A percentile compares a stretch with the other conserved stretches of the same genome.
Evolutionary conservation across 2,329 filamentous ascomycete species (phyloP).

Genomic region (Pseudonectria buxi): DNA sequence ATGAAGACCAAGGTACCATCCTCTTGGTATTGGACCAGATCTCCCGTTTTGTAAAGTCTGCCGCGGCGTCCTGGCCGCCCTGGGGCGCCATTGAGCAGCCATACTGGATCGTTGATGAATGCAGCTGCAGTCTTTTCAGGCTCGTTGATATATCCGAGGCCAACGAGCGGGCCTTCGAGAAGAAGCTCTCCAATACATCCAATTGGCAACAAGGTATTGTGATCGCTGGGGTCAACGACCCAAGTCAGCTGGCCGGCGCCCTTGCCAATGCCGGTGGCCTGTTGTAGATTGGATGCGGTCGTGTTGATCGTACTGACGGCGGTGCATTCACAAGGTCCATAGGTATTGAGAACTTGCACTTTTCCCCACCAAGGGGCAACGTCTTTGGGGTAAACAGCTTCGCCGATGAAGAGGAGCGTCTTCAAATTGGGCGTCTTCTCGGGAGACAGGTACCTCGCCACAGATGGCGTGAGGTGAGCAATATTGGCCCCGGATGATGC

Average conservation of each 20-base stretch:
- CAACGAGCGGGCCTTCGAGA: slow-evolving; percentile 38
- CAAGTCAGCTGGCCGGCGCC: slow-evolving; percentile 12
- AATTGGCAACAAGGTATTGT: slow-evolving; percentile 21
- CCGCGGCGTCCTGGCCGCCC: neutral
- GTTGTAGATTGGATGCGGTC: neutral
- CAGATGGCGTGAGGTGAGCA: slow-evolving; percentile 7
- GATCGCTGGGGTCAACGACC: slow-evolving; percentile 25
- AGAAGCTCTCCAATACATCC: slow-evolving; percentile 31
- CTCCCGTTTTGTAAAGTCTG: slow-evolving; percentile 41
- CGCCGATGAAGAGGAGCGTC: slow-evolving; percentile 9
- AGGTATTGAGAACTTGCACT: slow-evolving; percentile 7
- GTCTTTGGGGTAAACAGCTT: slow-evolving; percentile 5
- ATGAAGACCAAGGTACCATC: slow-evolving; percentile 38
- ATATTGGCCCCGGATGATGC: slow-evolving; percentile 1
- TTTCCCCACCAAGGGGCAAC: slow-evolving; percentile 4
- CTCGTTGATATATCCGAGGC: slow-evolving; percentile 42
- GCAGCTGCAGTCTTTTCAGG: slow-evolving; percentile 35
- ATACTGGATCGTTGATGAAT: slow-evolving; percentile 35
- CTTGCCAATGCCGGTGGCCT: slow-evolving; percentile 4
- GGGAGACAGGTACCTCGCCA: slow-evolving; percentile 6
- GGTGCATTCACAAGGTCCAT: slow-evolving; percentile 15
- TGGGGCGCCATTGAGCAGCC: slow-evolving; percentile 1
- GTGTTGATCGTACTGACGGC: slow-evolving; percentile 2
- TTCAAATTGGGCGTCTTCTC: slow-evolving; percentile 5
- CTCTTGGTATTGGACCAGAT: slow-evolving; percentile 36